phyloP scores from a whole-genome alignment of 805 yeast species.

The Isabelozyma gotoi region DNA sequence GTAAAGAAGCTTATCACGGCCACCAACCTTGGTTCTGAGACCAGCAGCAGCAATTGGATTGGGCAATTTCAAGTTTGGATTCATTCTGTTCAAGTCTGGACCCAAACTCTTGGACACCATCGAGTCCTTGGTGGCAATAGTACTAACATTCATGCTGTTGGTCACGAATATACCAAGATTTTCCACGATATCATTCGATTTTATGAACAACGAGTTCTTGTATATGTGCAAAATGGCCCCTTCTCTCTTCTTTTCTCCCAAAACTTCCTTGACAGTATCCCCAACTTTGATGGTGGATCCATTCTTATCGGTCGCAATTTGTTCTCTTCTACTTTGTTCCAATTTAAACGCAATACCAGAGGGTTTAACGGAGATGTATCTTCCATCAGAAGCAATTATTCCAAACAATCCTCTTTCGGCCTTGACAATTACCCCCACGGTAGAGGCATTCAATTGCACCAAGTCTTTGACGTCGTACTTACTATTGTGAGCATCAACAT shows the following conservation, averaged over 20 bases:
- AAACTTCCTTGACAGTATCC: conserved; percentile 82
- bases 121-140: conserved; percentile 82
- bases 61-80: conserved; percentile 75
- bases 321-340: conserved; percentile 60
- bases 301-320: conserved; percentile 79
- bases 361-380: conserved; percentile 68
- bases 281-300: conserved; percentile 88
- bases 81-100: conserved; percentile 80
- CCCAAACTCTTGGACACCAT: conserved; percentile 52
- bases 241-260: conserved; percentile 70
- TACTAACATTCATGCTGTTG: conserved; percentile 70
- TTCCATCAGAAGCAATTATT: conserved; percentile 80
- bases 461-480: conserved; percentile 85
- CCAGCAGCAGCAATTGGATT: conserved; percentile 43
- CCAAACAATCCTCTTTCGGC: conserved; percentile 87
- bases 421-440: conserved; percentile 85
- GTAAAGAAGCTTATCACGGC: conserved; percentile 78
- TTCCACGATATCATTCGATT: conserved; percentile 75
- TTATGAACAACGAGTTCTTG: conserved; percentile 74
- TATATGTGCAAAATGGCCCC: conserved; percentile 87
- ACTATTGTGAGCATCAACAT: conserved; percentile 62
- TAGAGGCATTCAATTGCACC: conserved; percentile 81
- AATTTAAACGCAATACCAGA: conserved; percentile 81
- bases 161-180: conserved; percentile 91
- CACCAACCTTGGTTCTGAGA: conserved; percentile 54